Conservation (phyloP, 495 filamentous ascomycete species). For the Choiromyces venosus region DNA sequence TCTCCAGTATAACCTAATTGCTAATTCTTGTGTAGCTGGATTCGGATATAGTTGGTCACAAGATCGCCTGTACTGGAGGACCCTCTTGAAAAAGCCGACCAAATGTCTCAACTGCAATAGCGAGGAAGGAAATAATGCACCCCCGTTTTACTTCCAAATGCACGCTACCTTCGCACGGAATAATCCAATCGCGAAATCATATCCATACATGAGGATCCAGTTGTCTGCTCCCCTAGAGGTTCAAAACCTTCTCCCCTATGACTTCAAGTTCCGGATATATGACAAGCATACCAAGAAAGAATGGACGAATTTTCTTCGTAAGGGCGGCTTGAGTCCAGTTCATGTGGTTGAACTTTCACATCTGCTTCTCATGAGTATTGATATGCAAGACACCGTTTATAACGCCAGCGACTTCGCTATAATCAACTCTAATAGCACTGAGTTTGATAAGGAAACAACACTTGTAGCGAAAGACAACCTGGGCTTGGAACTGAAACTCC, state of each 20-base stretch:
- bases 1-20: not conserved
- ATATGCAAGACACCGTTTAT: constrained; percentile 93
- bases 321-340: constrained; percentile 91
- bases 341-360: constrained; percentile 96
- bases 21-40: constrained; percentile 47
- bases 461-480: constrained; percentile 78
- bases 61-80: constrained; percentile 85
- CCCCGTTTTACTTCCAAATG: constrained; percentile 94
- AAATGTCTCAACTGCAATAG: constrained; percentile 79
- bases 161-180: constrained; percentile 75
- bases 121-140: constrained; percentile 67
- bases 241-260: constrained; percentile 89
- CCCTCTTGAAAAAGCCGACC: constrained; percentile 74
- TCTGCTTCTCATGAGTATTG: constrained; percentile 80
- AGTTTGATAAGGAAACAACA: constrained; percentile 74
- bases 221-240: constrained; percentile 88
- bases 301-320: constrained; percentile 96
- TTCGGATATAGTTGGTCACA: constrained; percentile 95
- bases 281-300: constrained; percentile 97
- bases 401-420: constrained; percentile 93
- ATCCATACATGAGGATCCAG: constrained; percentile 89
- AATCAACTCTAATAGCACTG: constrained; percentile 82
- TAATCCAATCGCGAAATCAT: constrained; percentile 72
- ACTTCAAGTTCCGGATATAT: constrained; percentile 98
- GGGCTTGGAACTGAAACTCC: constrained; percentile 69